Percentiles rank a stretch among this genome's conserved stretches.
Conservation (phyloP, 768 basidiomycete species). For the Suillus hirtellus region DNA sequence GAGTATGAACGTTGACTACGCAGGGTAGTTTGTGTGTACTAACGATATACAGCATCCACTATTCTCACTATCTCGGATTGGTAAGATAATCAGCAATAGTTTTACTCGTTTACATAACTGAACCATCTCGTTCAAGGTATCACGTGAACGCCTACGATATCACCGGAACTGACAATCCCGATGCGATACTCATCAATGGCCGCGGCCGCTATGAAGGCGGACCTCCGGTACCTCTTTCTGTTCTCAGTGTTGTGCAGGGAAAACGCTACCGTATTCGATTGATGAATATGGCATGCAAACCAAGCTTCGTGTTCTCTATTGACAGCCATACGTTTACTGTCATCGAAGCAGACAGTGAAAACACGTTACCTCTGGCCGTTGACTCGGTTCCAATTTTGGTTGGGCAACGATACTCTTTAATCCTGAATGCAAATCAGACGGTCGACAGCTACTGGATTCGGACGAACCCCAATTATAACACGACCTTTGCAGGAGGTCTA, state of each 20-base stretch:
- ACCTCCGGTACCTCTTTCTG: conserved; percentile 26
- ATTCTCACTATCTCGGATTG: conserved; percentile 31
- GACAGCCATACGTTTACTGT: conserved; percentile 29
- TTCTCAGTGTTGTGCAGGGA: conserved; percentile 34
- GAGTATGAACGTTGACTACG: background rate
- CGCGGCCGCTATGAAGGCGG: conserved; percentile 32
- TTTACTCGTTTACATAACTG: background rate
- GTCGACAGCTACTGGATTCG: conserved; percentile 41
- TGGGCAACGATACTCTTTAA: conserved; percentile 48
- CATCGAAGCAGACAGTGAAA: conserved; percentile 43
- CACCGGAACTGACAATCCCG: conserved; percentile 17
- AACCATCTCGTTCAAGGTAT: conserved; percentile 13
- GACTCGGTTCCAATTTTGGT: conserved; percentile 35
- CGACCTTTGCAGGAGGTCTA: conserved; percentile 33
- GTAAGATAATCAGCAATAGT: conserved; percentile 15
- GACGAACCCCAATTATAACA: conserved; percentile 23
- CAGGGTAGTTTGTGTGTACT: background rate
- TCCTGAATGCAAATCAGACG: conserved; percentile 40
- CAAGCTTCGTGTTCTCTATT: conserved; percentile 26
- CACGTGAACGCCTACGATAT: conserved; percentile 12
- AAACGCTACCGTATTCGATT: conserved; percentile 41
- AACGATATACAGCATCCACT: conserved; percentile 26
- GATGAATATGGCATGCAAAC: conserved; percentile 36
- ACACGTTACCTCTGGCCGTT: conserved; percentile 37
- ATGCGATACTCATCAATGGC: conserved; percentile 44